Base-by-base conservation (phyloP, 139 green algal species). In the Spirogloea muscicola region DNA sequence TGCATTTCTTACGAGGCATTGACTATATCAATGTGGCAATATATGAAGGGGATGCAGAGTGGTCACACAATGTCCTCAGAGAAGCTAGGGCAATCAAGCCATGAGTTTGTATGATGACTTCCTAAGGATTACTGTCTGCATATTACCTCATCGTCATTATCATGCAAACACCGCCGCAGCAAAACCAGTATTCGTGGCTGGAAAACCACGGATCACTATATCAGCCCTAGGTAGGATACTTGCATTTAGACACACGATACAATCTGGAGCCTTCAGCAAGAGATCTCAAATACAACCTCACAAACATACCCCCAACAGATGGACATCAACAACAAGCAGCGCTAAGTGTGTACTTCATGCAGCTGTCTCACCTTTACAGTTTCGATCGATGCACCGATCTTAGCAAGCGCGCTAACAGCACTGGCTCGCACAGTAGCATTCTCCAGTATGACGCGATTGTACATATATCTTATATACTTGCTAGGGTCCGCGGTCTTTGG, bases 401-500 rank as follows among this genome's bases (percentile, higher is more conserved):
- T 85, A 1, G 92, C 90, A 27, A 99, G 87, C 3, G 90, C 87
- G 48, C 77, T 88, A 27, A 98, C 90, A 2, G 94, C 94, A 5
- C 91, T 90, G 0, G 95, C 94, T 27, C 94, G 86, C 66, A 99
- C 95, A 0, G 95, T 96, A 9, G 94, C 95, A 59, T 98, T 99
- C 85, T 99, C 94, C 60, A 99, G 86, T 58, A 98, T 96, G 72
- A 99, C 90, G 41, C 94, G 89, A 86, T 99, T 99, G 91, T 96
- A 99, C 83, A 99, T 98, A 84, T 92, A 97, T 70, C 94, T 68
- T 62, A 87, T 82, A 49, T 87, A 90, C 48, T 84, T 85, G 21
- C 77, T 62, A 0, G 87, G 87, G 62, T 91, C 86, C 3, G 66
- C 55, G 21, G 87, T 88, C 16, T 80, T 81, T 16, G 88, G 92